Conservation (phyloP, 306 rosid species). For the Prunus campanulata region DNA sequence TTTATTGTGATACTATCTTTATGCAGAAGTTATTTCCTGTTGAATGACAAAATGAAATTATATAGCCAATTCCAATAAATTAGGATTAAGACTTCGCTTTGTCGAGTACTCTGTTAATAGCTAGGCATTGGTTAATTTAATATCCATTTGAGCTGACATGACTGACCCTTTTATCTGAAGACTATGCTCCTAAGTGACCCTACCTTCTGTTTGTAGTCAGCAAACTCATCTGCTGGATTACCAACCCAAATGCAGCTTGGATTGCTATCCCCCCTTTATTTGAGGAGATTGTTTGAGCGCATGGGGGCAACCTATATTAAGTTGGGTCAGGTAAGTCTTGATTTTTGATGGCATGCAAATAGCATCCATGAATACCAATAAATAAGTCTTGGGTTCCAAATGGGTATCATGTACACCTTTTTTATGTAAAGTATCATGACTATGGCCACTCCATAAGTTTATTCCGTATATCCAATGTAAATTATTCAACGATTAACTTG, state of each 20-base stretch:
- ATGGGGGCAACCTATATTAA: constrained; percentile 95
- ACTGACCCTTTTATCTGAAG: neutral
- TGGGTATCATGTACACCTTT: neutral
- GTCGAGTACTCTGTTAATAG: neutral
- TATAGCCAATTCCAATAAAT: neutral
- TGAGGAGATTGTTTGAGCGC: constrained; percentile 88
- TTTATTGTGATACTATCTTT: neutral
- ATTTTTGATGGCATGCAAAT: constrained; percentile 1
- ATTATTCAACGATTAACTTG: neutral
- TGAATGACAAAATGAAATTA: neutral
- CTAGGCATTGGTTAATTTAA: neutral
- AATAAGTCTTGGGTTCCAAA: neutral
- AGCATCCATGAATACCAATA: neutral
- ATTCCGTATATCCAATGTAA: neutral
- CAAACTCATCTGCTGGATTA: constrained; percentile 66
- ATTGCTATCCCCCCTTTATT: constrained; percentile 68
- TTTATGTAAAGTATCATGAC: neutral
- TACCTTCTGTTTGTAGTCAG: constrained; percentile 43
- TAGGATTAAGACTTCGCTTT: neutral
- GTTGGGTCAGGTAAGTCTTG: constrained; percentile 77
- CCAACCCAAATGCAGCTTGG: constrained; percentile 77
- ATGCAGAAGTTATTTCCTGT: neutral
- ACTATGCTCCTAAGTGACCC: constrained; percentile 15
- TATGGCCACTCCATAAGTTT: neutral
- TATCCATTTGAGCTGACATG: neutral